phyloP scores from a whole-genome alignment of 2,329 filamentous ascomycete species.

The Ophiostoma tasmaniense region DNA sequence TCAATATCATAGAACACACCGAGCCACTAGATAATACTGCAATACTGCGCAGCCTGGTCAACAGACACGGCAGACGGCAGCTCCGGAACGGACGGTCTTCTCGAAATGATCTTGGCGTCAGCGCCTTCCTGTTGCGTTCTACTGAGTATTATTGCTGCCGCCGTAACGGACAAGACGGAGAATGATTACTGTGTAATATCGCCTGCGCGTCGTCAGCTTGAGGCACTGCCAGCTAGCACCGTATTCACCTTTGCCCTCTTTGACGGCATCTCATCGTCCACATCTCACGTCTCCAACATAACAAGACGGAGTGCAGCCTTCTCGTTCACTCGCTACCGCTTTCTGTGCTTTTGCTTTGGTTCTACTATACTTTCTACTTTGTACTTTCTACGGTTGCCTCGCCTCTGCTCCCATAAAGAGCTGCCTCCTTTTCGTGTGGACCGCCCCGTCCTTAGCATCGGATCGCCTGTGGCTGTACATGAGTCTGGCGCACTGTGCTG shows the following conservation, averaged over 20 bases:
- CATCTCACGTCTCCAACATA: neutral
- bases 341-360: neutral
- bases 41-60: neutral
- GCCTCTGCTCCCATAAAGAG: neutral
- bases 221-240: neutral
- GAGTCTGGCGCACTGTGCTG: neutral
- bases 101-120: neutral
- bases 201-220: neutral
- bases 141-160: neutral
- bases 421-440: slow-evolving; percentile 7
- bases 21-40: neutral
- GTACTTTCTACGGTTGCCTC: neutral
- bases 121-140: neutral
- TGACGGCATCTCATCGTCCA: neutral
- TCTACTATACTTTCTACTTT: neutral
- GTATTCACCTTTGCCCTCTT: neutral
- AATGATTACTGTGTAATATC: neutral
- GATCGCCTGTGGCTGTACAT: slow-evolving; percentile 1
- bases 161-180: neutral
- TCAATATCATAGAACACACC: neutral
- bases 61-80: neutral
- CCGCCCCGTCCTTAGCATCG: neutral
- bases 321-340: neutral
- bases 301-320: neutral
- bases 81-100: slow-evolving; percentile 1